Conservation (phyloP, 371 early-diverging fungal species). For the Apophysomyces trapeziformis region DNA sequence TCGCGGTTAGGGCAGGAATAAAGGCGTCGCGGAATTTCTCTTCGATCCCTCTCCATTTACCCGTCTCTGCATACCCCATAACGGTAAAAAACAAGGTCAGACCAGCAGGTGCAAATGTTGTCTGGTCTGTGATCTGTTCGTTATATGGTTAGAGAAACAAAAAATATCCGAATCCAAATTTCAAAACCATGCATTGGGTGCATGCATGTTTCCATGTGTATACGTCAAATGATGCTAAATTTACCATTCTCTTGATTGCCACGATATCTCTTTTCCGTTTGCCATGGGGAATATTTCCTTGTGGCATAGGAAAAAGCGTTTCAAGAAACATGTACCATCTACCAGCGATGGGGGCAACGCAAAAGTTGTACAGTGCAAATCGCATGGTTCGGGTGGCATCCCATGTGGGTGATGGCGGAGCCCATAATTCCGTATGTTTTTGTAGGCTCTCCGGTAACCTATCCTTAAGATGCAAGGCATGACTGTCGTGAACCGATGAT, state of each 20-base stretch:
- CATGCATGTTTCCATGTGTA: background rate
- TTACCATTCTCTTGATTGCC: conserved; percentile 51
- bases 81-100: conserved; percentile 67
- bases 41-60: conserved; percentile 57
- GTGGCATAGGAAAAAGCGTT: conserved; percentile 63
- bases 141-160: conserved; percentile 1
- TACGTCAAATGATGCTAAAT: background rate
- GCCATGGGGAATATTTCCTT: conserved; percentile 17
- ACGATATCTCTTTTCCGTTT: conserved; percentile 28
- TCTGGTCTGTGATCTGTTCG: conserved; percentile 61
- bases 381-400: conserved; percentile 48
- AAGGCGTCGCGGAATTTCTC: conserved; percentile 66
- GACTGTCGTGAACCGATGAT: conserved; percentile 24
- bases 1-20: conserved; percentile 69
- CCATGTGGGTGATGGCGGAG: conserved; percentile 27
- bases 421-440: conserved; percentile 15
- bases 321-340: conserved; percentile 78
- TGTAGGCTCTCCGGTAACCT: conserved; percentile 33
- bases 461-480: conserved; percentile 20
- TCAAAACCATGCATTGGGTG: background rate
- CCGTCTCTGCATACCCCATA: conserved; percentile 71
- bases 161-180: background rate
- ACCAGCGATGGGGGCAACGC: conserved; percentile 75
- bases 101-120: conserved; percentile 75
- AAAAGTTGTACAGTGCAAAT: conserved; percentile 75